Evolutionary conservation across 2,329 filamentous ascomycete species (phyloP), one percentile per base, ranked within the genome.

Genomic region (Monosporascus ibericus): DNA sequence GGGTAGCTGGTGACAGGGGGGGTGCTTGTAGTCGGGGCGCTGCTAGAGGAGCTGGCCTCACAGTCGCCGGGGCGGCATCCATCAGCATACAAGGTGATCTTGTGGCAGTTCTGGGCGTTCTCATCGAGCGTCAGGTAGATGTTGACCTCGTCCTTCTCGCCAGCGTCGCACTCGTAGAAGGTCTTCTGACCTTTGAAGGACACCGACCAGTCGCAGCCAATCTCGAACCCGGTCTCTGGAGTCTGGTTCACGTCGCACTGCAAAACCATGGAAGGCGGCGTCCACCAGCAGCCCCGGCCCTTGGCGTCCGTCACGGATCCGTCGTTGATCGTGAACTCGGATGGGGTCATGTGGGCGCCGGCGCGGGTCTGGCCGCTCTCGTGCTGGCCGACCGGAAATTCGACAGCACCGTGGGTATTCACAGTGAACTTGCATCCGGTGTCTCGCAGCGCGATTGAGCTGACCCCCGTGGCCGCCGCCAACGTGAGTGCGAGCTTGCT

Each of bases 141-240:
- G 63, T 84, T 83, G 65, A 70, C 78, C 48, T 78, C 74, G n/a
- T 71, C 72, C 24, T 73, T 59, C 48, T 77, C 75, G 2, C 58
- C 60, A 3, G 82, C 82, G 25, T 78, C 75, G 62, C 85, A 87
- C 47, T 80, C 76, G 62, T 78, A 81, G 65, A 87, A 87, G n/a
- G 69, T 69, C 5, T 70, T 66, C 59, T 70, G 74, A 39, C 75
- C 76, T 18, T 80, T 69, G 63, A 75, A 79, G 2, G 71, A 70
- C 22, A 87, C 61, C 5, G 67, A 61, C 24, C 82, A 81, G 56
- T 77, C 69, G 24, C 75, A 75, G 48, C 66, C 72, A 51, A 86
- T 71, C 15, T 70, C 68, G 68, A 86, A 87, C 38, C 81, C 82
- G 6, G 69, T 55, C 36, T 71, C 74, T 8, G 79, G 73, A 6